Evolutionary conservation across 257 asterid species (phyloP).

Genomic region (Petrea volubilis): DNA sequence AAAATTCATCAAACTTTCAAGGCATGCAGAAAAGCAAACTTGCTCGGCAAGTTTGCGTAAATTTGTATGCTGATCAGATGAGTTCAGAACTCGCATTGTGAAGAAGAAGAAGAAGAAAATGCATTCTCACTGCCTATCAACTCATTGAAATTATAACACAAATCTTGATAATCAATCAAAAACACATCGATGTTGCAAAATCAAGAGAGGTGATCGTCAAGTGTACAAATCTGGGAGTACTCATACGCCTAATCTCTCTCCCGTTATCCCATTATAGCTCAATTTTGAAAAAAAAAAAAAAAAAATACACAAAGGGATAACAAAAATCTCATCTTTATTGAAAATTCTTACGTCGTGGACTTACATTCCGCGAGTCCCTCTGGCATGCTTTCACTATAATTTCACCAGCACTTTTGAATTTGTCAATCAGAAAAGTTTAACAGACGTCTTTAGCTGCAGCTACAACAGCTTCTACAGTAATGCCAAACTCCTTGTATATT

Average conservation of each 20-base stretch:
- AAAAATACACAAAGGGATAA: constrained; percentile 16
- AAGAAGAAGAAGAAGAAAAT: not conserved
- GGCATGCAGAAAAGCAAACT: not conserved
- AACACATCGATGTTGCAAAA: constrained; percentile 26
- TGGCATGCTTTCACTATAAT: constrained; percentile 4
- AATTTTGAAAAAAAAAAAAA: constrained; percentile 22
- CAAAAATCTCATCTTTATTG: constrained; percentile 38
- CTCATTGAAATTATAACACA: not conserved
- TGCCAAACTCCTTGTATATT: constrained; percentile 72
- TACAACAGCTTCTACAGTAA: constrained; percentile 67
- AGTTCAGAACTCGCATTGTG: not conserved
- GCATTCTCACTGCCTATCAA: not conserved
- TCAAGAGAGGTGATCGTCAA: constrained; percentile 15
- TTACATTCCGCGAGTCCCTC: constrained; percentile 26
- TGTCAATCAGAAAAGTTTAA: constrained; percentile 29
- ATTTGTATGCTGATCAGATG: too few relatives aligned
- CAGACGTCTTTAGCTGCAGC: constrained; percentile 62
- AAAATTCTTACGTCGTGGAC: constrained; percentile 31
- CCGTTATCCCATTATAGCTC: constrained; percentile 29
- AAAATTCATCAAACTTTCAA: not conserved
- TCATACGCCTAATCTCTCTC: constrained; percentile 31
- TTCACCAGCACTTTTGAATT: constrained; percentile 19
- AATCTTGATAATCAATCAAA: constrained; percentile 14
- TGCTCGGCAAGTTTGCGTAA: too few relatives aligned
- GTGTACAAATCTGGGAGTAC: constrained; percentile 43